These are phyloP conservation scores for Rosellinia necatrix DNA, from an alignment of 2,329 filamentous ascomycete genomes.

Conservation along the genomic window DNA sequence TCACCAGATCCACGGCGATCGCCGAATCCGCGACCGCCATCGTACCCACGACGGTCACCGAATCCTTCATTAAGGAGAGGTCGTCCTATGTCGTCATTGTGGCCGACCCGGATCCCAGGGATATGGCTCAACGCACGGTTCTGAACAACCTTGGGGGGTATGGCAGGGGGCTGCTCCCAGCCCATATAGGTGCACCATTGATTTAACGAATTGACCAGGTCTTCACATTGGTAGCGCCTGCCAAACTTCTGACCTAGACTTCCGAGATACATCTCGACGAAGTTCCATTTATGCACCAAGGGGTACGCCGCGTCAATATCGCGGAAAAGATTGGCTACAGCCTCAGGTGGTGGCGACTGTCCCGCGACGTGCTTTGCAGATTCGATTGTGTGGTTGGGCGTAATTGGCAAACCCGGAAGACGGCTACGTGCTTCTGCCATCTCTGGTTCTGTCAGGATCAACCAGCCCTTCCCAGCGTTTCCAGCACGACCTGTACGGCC, in stretches of 20 bases:
- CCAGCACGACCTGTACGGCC: constrained; percentile 78
- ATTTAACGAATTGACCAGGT: constrained; percentile 57
- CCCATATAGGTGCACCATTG: constrained; percentile 58
- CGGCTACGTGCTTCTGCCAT: constrained; percentile 51
- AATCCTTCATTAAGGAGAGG: background rate
- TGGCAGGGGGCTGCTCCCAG: constrained; percentile 52
- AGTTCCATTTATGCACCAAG: constrained; percentile 46
- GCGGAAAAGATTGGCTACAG: constrained; percentile 46
- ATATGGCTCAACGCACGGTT: constrained; percentile 37
- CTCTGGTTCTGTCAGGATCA: constrained; percentile 65
- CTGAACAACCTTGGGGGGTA: constrained; percentile 35
- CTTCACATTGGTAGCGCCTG: constrained; percentile 42
- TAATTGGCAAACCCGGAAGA: constrained; percentile 64
- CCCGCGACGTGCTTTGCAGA: constrained; percentile 58
- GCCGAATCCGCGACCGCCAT: background rate
- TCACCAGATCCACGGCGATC: background rate
- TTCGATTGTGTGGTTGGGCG: constrained; percentile 57
- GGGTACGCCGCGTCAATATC: constrained; percentile 50
- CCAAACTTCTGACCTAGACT: constrained; percentile 57
- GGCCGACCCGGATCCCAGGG: constrained; percentile 36
- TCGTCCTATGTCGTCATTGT: constrained; percentile 22
- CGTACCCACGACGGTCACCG: background rate
- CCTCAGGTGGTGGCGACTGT: constrained; percentile 47
- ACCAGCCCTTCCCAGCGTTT: constrained; percentile 72
- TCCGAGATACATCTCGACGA: constrained; percentile 59